phyloP scores from a whole-genome alignment of 108 stramenopile genomes.

The Cylindrotheca fusiformis region DNA sequence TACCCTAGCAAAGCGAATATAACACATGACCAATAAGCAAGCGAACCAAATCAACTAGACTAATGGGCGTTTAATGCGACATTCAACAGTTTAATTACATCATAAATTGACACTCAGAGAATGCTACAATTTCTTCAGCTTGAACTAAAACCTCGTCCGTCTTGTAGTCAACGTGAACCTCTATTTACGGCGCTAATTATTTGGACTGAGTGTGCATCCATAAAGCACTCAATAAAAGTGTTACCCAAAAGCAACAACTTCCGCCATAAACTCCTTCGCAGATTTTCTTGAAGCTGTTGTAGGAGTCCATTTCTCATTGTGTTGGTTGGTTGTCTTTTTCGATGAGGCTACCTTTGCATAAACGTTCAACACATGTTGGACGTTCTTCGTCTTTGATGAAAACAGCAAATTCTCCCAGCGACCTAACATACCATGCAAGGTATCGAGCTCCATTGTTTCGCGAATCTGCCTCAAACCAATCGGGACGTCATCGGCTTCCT shows the following conservation, averaged over 20 bases:
- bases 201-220: no score
- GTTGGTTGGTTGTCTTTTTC: not conserved
- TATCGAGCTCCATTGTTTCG: not conserved
- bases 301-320: slow-evolving; percentile 27
- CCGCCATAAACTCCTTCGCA: slow-evolving; percentile 30
- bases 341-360: slow-evolving; percentile 15
- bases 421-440: slow-evolving; percentile 1
- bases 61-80: no score
- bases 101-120: no score
- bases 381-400: slow-evolving; percentile 13
- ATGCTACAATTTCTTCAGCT: no score
- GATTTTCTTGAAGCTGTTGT: slow-evolving; percentile 7
- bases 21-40: no score
- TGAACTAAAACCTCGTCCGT: no score
- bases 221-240: no score
- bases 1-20: no score
- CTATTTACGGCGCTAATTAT: no score
- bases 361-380: slow-evolving; percentile 13
- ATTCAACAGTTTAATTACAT: no score
- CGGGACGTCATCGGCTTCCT: not conserved
- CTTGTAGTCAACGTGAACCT: no score
- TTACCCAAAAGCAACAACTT: not conserved
- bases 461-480: not conserved
- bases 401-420: slow-evolving; percentile 15
- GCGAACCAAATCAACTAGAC: no score